Evolutionary conservation across 2,329 filamentous ascomycete genomes (phyloP).

Genomic region (Plectosphaerella plurivora): DNA sequence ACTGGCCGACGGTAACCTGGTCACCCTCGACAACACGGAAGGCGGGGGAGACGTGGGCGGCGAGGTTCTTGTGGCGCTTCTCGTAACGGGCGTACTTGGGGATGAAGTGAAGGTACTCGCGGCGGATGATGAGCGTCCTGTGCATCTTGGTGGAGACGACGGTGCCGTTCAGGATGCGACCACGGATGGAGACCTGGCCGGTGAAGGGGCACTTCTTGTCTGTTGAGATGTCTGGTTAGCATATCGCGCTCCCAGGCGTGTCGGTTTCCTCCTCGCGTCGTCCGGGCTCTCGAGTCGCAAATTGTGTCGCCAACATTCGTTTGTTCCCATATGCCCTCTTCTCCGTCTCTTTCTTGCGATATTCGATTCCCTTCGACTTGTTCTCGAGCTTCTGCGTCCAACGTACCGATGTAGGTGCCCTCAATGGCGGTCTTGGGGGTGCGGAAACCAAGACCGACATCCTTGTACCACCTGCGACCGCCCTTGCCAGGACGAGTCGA

Average conservation of each 20-base stretch:
- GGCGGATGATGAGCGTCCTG: slow-evolving; percentile 97
- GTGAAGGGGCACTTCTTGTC: slow-evolving; percentile 99
- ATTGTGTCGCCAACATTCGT: not conserved
- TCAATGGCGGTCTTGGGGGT: slow-evolving; percentile 99
- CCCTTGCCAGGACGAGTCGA: slow-evolving; percentile 84
- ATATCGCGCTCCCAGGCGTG: not conserved
- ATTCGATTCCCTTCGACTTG: not conserved
- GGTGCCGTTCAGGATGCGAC: slow-evolving; percentile 98
- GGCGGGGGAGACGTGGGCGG: slow-evolving; percentile 96
- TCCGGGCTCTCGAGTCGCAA: not conserved
- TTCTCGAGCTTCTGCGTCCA: slow-evolving; percentile 14
- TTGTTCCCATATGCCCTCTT: slow-evolving; percentile 1
- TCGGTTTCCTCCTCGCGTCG: not conserved
- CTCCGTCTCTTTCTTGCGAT: not conserved
- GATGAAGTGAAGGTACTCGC: slow-evolving; percentile 99
- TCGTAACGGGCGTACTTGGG: slow-evolving; percentile 99
- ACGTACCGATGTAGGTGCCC: slow-evolving; percentile 97
- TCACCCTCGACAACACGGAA: slow-evolving; percentile 99
- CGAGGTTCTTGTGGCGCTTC: slow-evolving; percentile 99
- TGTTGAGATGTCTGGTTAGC: slow-evolving; percentile 32
- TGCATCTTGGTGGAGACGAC: slow-evolving; percentile 99
- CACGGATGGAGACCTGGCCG: slow-evolving; percentile 97
- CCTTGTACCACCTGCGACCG: slow-evolving; percentile 96
- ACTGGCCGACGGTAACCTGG: slow-evolving; percentile 98
- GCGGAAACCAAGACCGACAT: slow-evolving; percentile 98